Base-by-base conservation (phyloP, 306 rosid genomes). In the Dryas alaskensis region DNA sequence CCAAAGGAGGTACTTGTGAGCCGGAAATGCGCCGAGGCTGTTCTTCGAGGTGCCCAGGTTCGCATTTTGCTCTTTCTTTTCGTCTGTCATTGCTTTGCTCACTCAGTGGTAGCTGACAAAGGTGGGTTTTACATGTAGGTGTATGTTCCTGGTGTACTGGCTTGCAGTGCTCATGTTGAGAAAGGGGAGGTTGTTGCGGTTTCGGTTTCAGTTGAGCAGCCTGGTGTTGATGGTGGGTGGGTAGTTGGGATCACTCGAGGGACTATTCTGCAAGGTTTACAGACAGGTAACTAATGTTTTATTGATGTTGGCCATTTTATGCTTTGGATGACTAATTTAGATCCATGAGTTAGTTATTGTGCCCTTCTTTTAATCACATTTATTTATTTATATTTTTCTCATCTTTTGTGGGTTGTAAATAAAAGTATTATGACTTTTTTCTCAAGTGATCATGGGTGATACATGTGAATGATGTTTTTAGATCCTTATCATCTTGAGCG, bases 21-120 rank as follows among this genome's bases (percentile, higher is more conserved):
- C 67, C 82, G 98, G 75, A 94, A 94, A 72, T 94, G 98, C 74
- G 97, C 96, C 11, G 97, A 94, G 86, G 98, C 97, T 0, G 98
- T 94, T 87, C 97, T 94, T 67, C 92, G 95, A 1, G 98, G 96
- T 25, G 96, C 98, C 79, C 97, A 94, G 98, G 98, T 94, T 64
- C 59, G 71, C 54, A 10, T 46, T 31, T 59, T 43, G 44, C 63
- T 11, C 4, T 19, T 52, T 2, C 7, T n/a, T 70, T 65, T 10
- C 16, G 5, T 39, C 42, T 43, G 22, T 54, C 6, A 11, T 19
- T 76, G 67, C 7, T 6, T n/a, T 54, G 60, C 10, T 71, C 31
- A 44, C 6, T 50, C 54, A 13, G 9, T 43, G 40, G 8, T n/a
- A 17, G 27, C 13, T 63, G 72, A 54, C 60, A 13, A 19, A 9